Evolutionary conservation across 2,329 filamentous ascomycete genomes (phyloP).

Genomic region (Cladophialophora yegresii): DNA sequence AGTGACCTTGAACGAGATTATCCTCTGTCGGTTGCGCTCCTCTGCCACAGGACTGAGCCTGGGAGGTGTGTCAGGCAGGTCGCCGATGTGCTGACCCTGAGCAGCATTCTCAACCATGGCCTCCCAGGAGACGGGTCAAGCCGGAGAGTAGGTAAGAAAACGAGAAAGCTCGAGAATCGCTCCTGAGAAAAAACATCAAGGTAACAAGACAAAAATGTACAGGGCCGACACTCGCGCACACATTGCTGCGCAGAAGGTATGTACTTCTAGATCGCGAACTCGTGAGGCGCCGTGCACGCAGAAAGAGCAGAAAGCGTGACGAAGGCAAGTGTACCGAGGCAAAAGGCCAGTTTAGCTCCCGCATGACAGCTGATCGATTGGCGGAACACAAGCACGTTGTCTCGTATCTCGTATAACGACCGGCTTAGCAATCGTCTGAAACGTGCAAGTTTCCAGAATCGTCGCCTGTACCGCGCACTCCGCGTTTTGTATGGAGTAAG

Average conservation of each 20-base stretch:
- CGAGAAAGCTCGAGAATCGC: constrained; percentile 3
- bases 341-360: constrained; percentile 5
- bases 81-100: constrained; percentile 17
- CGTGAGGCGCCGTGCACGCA: not conserved
- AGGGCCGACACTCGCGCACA: not conserved
- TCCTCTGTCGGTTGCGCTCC: constrained; percentile 22
- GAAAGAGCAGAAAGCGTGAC: not conserved
- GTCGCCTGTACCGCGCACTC: not conserved
- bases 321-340: constrained; percentile 9
- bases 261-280: not conserved
- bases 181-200: constrained; percentile 10
- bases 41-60: constrained; percentile 14
- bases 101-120: constrained; percentile 27
- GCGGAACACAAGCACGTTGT: no score
- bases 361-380: not conserved
- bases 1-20: constrained; percentile 35
- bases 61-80: constrained; percentile 11
- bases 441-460: not conserved
- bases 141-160: not conserved
- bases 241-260: not conserved
- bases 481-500: not conserved
- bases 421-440: not conserved
- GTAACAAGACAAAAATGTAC: not conserved
- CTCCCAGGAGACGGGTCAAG: not conserved
- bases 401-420: no score